Evolutionary conservation across 805 yeast species (phyloP).

Genomic region (Candida gorgasii): DNA sequence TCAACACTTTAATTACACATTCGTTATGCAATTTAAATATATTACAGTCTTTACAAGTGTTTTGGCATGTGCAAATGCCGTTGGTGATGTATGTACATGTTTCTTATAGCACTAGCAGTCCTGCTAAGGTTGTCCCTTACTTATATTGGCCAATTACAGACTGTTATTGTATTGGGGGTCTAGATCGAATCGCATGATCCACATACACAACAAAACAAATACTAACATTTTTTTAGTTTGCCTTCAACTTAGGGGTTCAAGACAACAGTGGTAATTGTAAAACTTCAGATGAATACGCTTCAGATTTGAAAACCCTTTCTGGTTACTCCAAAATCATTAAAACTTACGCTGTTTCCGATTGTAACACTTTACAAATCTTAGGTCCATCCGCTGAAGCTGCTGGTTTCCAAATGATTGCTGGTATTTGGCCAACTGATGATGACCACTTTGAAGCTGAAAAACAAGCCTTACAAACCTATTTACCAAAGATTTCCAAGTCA

Average conservation of each 20-base stretch:
- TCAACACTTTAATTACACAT: conserved; percentile 8
- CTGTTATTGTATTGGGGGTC: too few relatives aligned
- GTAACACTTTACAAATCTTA: conserved; percentile 80
- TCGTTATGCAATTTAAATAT: conserved; percentile 41
- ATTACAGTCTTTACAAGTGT: conserved; percentile 50
- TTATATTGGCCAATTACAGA: too few relatives aligned
- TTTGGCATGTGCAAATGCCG: conserved; percentile 52
- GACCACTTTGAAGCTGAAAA: conserved; percentile 75
- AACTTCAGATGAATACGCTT: conserved; percentile 63
- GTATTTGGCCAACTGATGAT: conserved; percentile 93
- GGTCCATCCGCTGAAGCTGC: conserved; percentile 85
- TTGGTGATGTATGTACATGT: conserved; percentile 50
- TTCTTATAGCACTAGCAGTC: not conserved
- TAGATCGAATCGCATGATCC: not conserved
- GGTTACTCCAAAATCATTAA: conserved; percentile 67
- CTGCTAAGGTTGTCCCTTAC: not conserved
- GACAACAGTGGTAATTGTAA: conserved; percentile 77
- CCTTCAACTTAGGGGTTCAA: conserved; percentile 85
- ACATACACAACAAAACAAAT: not conserved
- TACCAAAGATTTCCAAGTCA: conserved; percentile 69
- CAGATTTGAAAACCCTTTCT: conserved; percentile 63
- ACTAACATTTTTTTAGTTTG: conserved; percentile 43
- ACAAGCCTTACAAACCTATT: conserved; percentile 63
- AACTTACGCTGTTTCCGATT: conserved; percentile 91
- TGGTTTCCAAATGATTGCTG: conserved; percentile 76